Conservation (phyloP, 306 rosid genomes). For the Corylus americana region DNA sequence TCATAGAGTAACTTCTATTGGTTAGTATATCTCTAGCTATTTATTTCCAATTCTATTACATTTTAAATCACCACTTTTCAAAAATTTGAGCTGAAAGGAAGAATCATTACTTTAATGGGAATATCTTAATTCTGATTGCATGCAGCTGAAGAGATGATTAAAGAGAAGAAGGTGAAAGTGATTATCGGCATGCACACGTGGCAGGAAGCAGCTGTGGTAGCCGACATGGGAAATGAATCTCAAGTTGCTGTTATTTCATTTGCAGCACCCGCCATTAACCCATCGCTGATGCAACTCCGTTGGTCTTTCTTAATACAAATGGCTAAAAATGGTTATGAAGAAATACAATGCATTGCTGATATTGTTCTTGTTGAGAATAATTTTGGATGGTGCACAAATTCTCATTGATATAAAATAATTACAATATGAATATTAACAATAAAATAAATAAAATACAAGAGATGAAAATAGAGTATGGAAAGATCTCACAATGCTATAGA, state of each 20-base stretch:
- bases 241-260: slow-evolving; percentile 54
- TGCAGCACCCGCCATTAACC: slow-evolving; percentile 36
- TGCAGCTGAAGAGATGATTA: slow-evolving; percentile 47
- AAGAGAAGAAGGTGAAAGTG: slow-evolving; percentile 34
- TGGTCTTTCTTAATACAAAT: slow-evolving; percentile 65
- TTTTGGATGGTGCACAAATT: too few relatives aligned
- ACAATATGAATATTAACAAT: too few relatives aligned
- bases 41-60: neutral
- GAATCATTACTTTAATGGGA: neutral
- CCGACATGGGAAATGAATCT: slow-evolving; percentile 43
- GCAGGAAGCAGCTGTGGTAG: slow-evolving; percentile 59
- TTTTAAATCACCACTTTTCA: neutral
- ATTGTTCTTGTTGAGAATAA: too few relatives aligned
- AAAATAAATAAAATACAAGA: too few relatives aligned
- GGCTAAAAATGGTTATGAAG: slow-evolving; percentile 32
- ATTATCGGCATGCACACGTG: slow-evolving; percentile 56
- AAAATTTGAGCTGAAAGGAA: too few relatives aligned
- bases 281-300: slow-evolving; percentile 34
- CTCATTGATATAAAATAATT: too few relatives aligned
- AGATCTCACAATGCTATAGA: too few relatives aligned
- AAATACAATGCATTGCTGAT: slow-evolving; percentile 58
- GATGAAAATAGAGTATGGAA: too few relatives aligned
- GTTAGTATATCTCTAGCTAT: neutral
- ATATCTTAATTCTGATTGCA: slow-evolving; percentile 18
- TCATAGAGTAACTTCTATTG: neutral